Evolutionary conservation across 768 basidiomycete species (phyloP), one percentile per base, ranked within the genome.

Genomic region (Mycena indigotica): DNA sequence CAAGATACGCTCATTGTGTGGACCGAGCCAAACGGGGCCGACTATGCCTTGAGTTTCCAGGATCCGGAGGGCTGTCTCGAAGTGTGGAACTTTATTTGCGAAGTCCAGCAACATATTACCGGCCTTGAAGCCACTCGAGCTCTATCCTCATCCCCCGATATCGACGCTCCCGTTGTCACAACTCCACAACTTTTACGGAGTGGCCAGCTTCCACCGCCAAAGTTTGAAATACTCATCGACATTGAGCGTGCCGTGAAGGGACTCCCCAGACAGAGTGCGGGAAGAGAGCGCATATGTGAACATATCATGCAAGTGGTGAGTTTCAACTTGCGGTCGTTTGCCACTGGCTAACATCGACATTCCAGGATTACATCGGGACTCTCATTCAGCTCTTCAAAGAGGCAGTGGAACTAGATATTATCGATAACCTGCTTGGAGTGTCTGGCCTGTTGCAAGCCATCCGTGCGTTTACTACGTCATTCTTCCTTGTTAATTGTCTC

Each of bases 1-100:
- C n/a, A n/a, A 95, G 96, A 98, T 68, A 99, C 97, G 13, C 82
- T 99, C 48, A 98, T 99, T 65, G 96, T 98, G 19, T 99, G 97
- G 97, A 98, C 96, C 3, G 96, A 98, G 70, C 91, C 93, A 1
- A 89, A 92, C 61, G 92, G 93, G 26, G 86, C 90, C 32, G 97
- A 99, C 72, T 95, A 97, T 69, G 96, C 96, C 2, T 79, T 99
- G 52, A 96, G 94, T 66, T 99, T 99, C 66, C 96, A 98, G 69
- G 96, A 98, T 65, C 84, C 92, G 1, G 92, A 94, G 60, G 97
- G 95, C 28, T 99, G 96, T 65, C 81, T 87, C 28, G 95, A 98
- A 76, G 92, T 98, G 49, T 99, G 97, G 96, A 91, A 89, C 66
- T 99, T 98, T 71, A 96, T 99, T 65, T 76, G 83, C 60, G 93